Conservation (phyloP, 192 early-diverging fungal genomes). For the Rhizoclosmatium globosum region DNA sequence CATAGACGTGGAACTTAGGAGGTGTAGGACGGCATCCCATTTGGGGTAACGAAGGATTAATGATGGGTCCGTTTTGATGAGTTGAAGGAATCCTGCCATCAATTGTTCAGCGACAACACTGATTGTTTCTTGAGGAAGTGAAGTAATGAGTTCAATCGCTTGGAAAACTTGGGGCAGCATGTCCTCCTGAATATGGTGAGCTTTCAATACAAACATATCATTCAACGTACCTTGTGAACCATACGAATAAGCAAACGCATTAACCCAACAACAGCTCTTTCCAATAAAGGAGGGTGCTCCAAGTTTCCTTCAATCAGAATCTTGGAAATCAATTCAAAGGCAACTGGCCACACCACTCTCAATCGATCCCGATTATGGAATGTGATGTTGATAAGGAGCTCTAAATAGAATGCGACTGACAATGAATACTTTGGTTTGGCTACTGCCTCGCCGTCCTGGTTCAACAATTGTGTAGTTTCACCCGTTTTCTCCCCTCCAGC, state of each 20-base stretch:
- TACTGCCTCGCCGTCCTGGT: neutral
- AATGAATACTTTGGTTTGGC: constrained; percentile 48
- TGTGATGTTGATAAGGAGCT: constrained; percentile 77
- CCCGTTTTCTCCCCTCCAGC: neutral
- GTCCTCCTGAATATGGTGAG: constrained; percentile 39
- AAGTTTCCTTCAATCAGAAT: constrained; percentile 75
- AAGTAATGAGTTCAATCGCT: constrained; percentile 58
- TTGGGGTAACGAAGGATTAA: constrained; percentile 40
- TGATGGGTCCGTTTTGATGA: constrained; percentile 66
- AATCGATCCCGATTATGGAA: constrained; percentile 83
- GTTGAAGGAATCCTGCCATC: constrained; percentile 76
- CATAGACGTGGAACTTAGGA: constrained; percentile 64
- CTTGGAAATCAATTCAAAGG: constrained; percentile 73
- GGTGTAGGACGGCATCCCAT: constrained; percentile 62
- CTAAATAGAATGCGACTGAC: constrained; percentile 77
- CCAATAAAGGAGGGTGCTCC: constrained; percentile 65
- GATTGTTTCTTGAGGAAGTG: constrained; percentile 66
- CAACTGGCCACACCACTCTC: constrained; percentile 63
- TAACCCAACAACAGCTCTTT: constrained; percentile 79
- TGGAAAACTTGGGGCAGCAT: constrained; percentile 44
- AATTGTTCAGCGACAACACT: constrained; percentile 77
- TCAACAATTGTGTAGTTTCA: neutral
- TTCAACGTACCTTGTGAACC: constrained; percentile 65
- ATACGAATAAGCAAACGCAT: constrained; percentile 74
- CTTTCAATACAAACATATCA: constrained; percentile 52